Evolutionary conservation across 345 rosid species (phyloP).

Genomic region (Excoecaria agallocha): DNA sequence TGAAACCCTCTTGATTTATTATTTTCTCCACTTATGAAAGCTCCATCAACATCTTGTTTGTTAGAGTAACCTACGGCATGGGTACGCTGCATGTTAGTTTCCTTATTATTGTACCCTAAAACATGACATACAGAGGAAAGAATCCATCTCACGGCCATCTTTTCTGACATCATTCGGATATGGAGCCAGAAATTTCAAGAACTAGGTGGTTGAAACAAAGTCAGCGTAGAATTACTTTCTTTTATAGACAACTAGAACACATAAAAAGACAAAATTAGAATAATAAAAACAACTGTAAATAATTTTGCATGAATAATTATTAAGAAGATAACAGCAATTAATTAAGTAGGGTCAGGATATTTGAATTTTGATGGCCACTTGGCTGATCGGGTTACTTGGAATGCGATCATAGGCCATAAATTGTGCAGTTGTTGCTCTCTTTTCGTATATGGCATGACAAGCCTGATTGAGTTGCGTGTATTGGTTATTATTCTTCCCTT

Average conservation of each 20-base stretch:
- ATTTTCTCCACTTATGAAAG: not conserved
- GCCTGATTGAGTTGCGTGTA: slow-evolving; percentile 24
- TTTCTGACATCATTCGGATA: not conserved
- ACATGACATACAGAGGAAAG: slow-evolving; percentile 41
- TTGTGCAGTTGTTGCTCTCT: slow-evolving; percentile 13
- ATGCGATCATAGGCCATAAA: not conserved
- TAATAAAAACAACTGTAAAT: no score
- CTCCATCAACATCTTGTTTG: not conserved
- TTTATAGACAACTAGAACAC: slow-evolving; percentile 6
- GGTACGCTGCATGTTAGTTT: no score
- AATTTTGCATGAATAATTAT: not conserved
- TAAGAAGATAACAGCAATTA: not conserved
- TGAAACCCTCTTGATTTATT: slow-evolving; percentile 37
- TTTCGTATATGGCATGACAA: slow-evolving; percentile 11
- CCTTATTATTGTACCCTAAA: slow-evolving; percentile 36
- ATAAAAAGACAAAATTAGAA: not conserved
- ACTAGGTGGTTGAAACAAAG: not conserved
- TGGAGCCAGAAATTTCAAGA: not conserved
- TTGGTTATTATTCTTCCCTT: not conserved
- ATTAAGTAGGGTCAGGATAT: not conserved
- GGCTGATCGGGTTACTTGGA: slow-evolving; percentile 4
- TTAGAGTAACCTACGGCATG: no score
- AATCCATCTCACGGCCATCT: slow-evolving; percentile 48
- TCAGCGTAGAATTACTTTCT: not conserved
- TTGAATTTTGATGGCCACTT: not conserved